Percentiles rank a stretch among this genome's conserved stretches.
Evolutionary conservation across 768 basidiomycete genomes (phyloP).

Genomic region (Leccinum longicurvipes): DNA sequence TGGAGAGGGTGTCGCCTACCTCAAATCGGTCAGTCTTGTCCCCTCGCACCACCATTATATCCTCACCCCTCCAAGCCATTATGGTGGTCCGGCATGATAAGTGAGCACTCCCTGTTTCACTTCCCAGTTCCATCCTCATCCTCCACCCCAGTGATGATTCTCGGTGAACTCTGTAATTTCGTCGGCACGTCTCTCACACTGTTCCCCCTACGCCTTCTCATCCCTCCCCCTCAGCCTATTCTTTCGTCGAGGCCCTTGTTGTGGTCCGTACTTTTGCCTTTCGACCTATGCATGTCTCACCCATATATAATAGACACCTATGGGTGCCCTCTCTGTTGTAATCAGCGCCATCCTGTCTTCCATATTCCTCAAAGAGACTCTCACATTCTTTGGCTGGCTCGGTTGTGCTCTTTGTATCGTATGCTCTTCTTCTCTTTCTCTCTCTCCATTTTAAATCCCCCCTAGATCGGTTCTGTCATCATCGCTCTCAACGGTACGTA

Average conservation of each 20-base stretch:
- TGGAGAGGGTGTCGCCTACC: constrained; percentile 89
- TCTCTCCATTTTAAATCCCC: neutral
- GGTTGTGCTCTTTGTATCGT: constrained; percentile 91
- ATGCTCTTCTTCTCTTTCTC: constrained; percentile 30
- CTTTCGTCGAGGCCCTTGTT: constrained; percentile 88
- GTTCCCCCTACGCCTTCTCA: constrained; percentile 11
- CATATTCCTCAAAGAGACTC: constrained; percentile 87
- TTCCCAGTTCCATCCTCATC: neutral
- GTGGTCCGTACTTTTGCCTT: constrained; percentile 55
- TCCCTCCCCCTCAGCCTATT: constrained; percentile 58
- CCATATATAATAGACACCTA: constrained; percentile 61
- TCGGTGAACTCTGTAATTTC: constrained; percentile 87
- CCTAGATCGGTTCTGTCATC: constrained; percentile 77
- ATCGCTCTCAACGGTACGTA: constrained; percentile 83
- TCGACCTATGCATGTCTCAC: constrained; percentile 5
- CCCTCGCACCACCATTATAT: constrained; percentile 4
- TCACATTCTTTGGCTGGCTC: constrained; percentile 96
- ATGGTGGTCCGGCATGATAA: constrained; percentile 95
- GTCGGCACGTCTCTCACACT: constrained; percentile 50
- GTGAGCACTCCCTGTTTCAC: constrained; percentile 31
- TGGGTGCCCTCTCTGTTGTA: constrained; percentile 95
- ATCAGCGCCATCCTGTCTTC: constrained; percentile 91
- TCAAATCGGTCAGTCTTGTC: constrained; percentile 73
- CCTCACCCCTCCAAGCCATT: constrained; percentile 44
- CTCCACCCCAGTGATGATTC: constrained; percentile 70